Evolutionary conservation across 495 filamentous ascomycete genomes (phyloP), one percentile per base, ranked within the genome.

Genomic region (Hypoxylon subgilvum): DNA sequence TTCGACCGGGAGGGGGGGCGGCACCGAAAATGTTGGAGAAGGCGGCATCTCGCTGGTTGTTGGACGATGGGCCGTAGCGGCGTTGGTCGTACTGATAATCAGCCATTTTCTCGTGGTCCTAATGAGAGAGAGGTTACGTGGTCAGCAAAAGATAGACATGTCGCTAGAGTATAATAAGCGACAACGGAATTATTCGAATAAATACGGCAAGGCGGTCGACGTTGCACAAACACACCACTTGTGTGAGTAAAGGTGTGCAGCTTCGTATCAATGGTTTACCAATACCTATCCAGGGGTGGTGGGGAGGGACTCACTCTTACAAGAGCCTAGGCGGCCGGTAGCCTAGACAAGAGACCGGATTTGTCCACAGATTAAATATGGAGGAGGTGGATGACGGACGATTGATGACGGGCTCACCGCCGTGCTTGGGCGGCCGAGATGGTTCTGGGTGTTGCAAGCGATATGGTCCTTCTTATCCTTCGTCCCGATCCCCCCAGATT

Each of bases 1-100:
- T 92, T 60, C 91, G 86, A 45, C 94, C 93, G 38, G 89, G 89
- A 30, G 89, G 90, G 40, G 89, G 90, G 42, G 89, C 84, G 67
- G 86, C 85, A 58, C 94, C 94, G 67, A 99, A 99, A 64, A 99
- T 99, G 75, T 92, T 90, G 49, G 89, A 90, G 74, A 95, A 98
- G 27, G 92, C 94, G 66, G 90, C 91, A 82, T 98, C 93, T 75
- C 94, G 86, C 74, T 95, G 90, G 65, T 82, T 80, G 69, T 84
- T 82, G 42, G 87, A 84, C 27, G 88, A 74, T 69, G 86, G 82
- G 57, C 85, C 87, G 72, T 90, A 88, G 56, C 84, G 78, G 62
- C 76, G 78, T 47, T 75, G 88, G 79, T 77, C 86, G 71, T 89
- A 88, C 72, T 90, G 89, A 75, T 94, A 90, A 72, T 96, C 90